Conservation (phyloP, 2,329 filamentous ascomycete genomes). For the Monosporascus cannonballus region DNA sequence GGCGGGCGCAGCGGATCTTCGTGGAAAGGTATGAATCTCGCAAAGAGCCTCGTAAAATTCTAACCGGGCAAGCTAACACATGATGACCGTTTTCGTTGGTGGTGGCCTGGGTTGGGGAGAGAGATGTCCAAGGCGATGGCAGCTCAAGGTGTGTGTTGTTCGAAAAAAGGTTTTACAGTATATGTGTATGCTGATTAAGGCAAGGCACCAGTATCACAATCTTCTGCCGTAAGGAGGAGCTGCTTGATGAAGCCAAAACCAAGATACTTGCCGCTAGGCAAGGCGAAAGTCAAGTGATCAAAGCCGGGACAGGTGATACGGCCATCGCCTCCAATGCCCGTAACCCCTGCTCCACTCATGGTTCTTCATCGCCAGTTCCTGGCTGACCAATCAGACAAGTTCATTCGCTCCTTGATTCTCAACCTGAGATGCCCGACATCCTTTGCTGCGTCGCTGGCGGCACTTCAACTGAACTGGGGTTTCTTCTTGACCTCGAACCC, state of each 20-base stretch:
- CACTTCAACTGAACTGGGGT: slow-evolving; percentile 16
- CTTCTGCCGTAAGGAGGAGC: neutral
- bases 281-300: neutral
- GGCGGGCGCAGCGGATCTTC: no score
- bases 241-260: neutral
- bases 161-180: neutral
- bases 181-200: neutral
- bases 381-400: neutral
- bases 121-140: slow-evolving; percentile 1
- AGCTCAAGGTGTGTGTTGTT: neutral
- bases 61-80: no score
- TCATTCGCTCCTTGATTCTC: slow-evolving; percentile 1
- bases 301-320: neutral
- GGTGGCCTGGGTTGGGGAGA: neutral
- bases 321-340: neutral
- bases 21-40: no score
- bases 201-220: slow-evolving; percentile 1
- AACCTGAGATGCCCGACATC: slow-evolving; percentile 15
- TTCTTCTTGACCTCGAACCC: slow-evolving; percentile 14
- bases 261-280: neutral
- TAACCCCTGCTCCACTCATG: neutral
- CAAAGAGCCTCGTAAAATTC: no score
- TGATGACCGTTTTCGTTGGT: neutral
- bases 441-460: slow-evolving; percentile 23
- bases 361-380: neutral